A percentile compares a stretch with the other conserved stretches of the same genome.
Evolutionary conservation across 805 yeast genomes (phyloP).

Genomic region (Starmerella riodocensis): DNA sequence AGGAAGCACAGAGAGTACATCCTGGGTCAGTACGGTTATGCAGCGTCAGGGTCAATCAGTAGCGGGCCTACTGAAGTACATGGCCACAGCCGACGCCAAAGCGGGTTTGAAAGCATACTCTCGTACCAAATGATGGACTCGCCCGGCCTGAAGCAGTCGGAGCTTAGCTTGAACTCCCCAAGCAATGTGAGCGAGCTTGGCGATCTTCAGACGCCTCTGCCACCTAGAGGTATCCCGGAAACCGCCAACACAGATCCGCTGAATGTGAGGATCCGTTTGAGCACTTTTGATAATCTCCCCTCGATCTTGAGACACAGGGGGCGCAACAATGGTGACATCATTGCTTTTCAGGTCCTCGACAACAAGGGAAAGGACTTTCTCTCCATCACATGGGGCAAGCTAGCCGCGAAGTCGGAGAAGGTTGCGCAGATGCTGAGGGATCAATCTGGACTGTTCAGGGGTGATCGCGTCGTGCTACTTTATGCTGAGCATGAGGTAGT

Average conservation of each 20-base stretch:
- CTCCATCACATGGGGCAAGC: conserved; percentile 78
- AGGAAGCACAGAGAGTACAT: conserved; percentile 41
- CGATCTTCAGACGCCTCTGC: conserved; percentile 20
- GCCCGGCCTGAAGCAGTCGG: conserved; percentile 1
- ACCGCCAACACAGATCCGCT: conserved; percentile 28
- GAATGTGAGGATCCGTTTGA: conserved; percentile 24
- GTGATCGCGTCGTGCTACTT: conserved; percentile 71
- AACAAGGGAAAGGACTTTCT: conserved; percentile 65
- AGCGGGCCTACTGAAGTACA: conserved; percentile 7
- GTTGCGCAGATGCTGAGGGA: conserved; percentile 73
- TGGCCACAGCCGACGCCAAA: conserved; percentile 17
- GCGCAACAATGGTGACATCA: conserved; percentile 45
- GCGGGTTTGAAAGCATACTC: conserved; percentile 17
- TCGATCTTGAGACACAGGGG: conserved; percentile 64
- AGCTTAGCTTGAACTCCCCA: neutral
- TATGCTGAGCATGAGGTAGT: conserved; percentile 73
- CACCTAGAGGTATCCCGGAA: conserved; percentile 24
- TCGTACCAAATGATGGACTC: conserved; percentile 13
- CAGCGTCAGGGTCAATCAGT: conserved; percentile 10
- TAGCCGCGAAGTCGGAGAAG: conserved; percentile 69
- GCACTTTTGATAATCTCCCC: conserved; percentile 47
- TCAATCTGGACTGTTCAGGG: conserved; percentile 57
- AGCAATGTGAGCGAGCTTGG: conserved; percentile 8
- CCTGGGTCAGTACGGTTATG: conserved; percentile 20
- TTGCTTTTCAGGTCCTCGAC: conserved; percentile 63